Base-by-base conservation (phyloP, 2,329 filamentous ascomycete genomes). In the Alternaria postmessia region DNA sequence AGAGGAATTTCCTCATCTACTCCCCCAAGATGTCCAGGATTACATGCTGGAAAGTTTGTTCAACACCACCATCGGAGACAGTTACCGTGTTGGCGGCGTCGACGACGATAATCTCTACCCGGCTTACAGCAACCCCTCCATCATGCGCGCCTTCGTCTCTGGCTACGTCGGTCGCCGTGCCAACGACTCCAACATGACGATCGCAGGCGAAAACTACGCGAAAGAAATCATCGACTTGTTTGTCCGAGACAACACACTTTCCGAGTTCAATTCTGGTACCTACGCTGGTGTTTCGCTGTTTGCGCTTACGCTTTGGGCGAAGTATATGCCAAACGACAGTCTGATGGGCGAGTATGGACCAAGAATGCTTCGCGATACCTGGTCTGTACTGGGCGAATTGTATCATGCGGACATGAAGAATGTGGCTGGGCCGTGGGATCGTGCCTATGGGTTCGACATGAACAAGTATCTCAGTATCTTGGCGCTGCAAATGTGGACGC, bases 371-470 rank as follows among this genome's bases (percentile, higher is more conserved):
- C 62, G 74, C 5, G 71, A 82, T 14, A 87, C 83, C 0, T 89
- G 86, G 87, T 76, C 81, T 5, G 79, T 81, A 3, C 78, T 86
- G 2, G 79, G 81, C 0, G 65, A 82, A 46, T 79, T 89, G 1
- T 89, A 86, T 79, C 85, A 89, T 54, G 83, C 87, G 1, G 80
- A 82, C 2, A 73, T 89, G 75, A 84, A 82, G 64, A 89, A 89
- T 61, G 81, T 89, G 48, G 87, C 87, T 2, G 88, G 87, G 0
- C 88, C 88, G 0, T 89, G 87, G 87, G 88, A 89, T 71, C 83
- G 88, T 0, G 80, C 83, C 0, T 89, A 89, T 62, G 87, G 87
- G 0, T 89, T 84, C 58, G 87, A 89, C 60, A 88, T 89, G 87
- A 88, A 87, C 55, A 78, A 82, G 7, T 89, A 89, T 65, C 71